phyloP scores from a whole-genome alignment of 495 filamentous ascomycete genomes.

The Penicillium ochrochloron region DNA sequence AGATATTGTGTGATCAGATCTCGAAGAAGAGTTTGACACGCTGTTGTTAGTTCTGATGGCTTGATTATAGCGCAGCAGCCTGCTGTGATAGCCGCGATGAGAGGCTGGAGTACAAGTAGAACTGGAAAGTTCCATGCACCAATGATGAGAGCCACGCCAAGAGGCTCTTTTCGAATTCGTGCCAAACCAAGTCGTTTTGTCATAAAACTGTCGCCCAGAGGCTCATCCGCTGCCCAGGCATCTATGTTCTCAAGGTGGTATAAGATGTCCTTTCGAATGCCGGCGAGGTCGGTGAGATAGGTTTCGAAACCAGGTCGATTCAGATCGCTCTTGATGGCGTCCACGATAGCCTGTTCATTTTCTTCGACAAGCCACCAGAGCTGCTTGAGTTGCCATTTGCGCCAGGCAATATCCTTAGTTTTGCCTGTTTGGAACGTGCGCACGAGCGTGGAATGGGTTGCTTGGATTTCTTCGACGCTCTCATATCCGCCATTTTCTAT shows the following conservation, averaged over 20 bases:
- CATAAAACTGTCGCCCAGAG: background rate
- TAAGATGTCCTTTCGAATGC: constrained; percentile 58
- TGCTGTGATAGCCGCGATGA: constrained; percentile 74
- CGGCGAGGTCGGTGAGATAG: constrained; percentile 5
- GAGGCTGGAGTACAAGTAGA: constrained; percentile 69
- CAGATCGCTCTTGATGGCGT: constrained; percentile 3
- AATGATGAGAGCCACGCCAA: constrained; percentile 71
- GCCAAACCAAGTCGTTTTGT: background rate
- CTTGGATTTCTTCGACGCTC: background rate
- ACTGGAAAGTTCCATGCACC: constrained; percentile 87
- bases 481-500: background rate
- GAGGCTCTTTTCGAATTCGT: background rate
- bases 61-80: background rate
- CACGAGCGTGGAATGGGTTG: background rate
- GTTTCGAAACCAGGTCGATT: constrained; percentile 6
- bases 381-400: constrained; percentile 1
- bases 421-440: background rate
- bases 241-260: constrained; percentile 69
- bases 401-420: background rate
- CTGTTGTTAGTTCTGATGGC: background rate
- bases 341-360: background rate
- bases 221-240: constrained; percentile 57
- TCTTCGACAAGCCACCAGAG: constrained; percentile 1
- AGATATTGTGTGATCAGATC: background rate
- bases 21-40: background rate